These are phyloP conservation scores for Teratosphaeria nubilosa DNA, from an alignment of 2,329 filamentous ascomycete species.

Conservation along the genomic window DNA sequence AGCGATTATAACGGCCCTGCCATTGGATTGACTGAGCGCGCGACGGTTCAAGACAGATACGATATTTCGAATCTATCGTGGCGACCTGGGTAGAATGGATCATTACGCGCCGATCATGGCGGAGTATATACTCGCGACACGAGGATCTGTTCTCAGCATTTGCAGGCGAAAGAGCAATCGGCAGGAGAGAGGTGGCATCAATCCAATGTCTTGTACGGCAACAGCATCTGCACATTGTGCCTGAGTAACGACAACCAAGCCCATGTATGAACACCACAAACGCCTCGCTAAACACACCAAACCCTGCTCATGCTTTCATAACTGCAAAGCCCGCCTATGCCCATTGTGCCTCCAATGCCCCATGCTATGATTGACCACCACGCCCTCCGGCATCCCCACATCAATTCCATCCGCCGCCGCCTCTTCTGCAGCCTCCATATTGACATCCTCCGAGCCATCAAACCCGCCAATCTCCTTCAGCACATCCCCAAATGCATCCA, in stretches of 20 bases:
- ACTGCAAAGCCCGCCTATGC: constrained; percentile 23
- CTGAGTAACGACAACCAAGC: not conserved
- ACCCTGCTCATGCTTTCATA: not conserved
- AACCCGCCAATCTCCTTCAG: constrained; percentile 31
- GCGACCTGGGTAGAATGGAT: not conserved
- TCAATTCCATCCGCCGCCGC: constrained; percentile 17
- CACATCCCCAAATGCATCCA: constrained; percentile 40
- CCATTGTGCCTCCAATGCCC: constrained; percentile 45
- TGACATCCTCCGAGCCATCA: constrained; percentile 14
- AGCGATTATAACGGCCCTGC: not conserved
- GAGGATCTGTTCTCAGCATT: no score
- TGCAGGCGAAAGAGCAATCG: no score
- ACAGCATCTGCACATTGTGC: not conserved
- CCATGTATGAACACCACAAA: not conserved
- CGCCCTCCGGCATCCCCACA: constrained; percentile 26
- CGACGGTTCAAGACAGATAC: no score
- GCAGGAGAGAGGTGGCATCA: no score
- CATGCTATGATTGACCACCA: constrained; percentile 51
- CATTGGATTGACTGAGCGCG: not conserved
- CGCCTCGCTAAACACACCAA: not conserved
- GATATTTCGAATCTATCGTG: no score
- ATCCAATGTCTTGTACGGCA: no score
- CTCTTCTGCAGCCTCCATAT: constrained; percentile 15
- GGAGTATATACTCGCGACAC: not conserved
- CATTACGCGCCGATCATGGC: not conserved